Percentiles rank a stretch among this genome's conserved stretches.
phyloP scores from a whole-genome alignment of 2,329 filamentous ascomycete species.

The Pseudocercospora vitis region DNA sequence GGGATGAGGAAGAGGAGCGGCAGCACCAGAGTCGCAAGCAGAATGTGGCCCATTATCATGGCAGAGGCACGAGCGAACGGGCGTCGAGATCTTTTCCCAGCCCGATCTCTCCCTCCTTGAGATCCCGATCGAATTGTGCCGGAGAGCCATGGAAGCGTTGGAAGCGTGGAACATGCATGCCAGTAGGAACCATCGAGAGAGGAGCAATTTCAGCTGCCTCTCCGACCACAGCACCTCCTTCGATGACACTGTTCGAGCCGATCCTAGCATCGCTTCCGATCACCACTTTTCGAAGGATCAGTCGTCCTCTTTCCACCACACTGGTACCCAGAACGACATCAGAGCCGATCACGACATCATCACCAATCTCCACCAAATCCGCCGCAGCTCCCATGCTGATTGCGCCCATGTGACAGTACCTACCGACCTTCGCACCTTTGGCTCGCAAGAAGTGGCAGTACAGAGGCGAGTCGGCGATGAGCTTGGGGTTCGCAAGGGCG shows the following conservation, averaged over 20 bases:
- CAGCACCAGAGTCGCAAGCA: conserved; percentile 20
- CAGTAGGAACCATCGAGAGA: conserved; percentile 28
- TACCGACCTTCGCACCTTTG: conserved; percentile 28
- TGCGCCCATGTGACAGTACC: conserved; percentile 27
- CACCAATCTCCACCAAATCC: conserved; percentile 31
- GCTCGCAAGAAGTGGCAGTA: conserved; percentile 27
- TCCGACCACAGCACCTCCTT: conserved; percentile 28
- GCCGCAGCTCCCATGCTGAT: conserved; percentile 24
- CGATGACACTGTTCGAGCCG: conserved; percentile 28
- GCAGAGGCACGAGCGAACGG: conserved; percentile 19
- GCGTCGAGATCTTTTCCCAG: conserved; percentile 19
- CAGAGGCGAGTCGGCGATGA: conserved; percentile 26
- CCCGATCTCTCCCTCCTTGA: conserved; percentile 16
- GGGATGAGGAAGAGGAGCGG: conserved; percentile 26
- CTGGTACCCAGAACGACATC: conserved; percentile 27
- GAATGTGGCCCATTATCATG: conserved; percentile 21
- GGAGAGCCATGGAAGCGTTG: conserved; percentile 30
- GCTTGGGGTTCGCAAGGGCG: conserved; percentile 23
- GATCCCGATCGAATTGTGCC: conserved; percentile 24
- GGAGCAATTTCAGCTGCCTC: conserved; percentile 29
- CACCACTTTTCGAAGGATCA: conserved; percentile 28
- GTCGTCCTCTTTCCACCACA: conserved; percentile 26
- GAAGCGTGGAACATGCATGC: conserved; percentile 23
- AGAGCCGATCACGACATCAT: conserved; percentile 29
- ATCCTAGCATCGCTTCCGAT: conserved; percentile 24